A percentile compares a stretch with the other conserved stretches of the same genome.
These are phyloP conservation scores for Lasiodiplodia citricola DNA, from an alignment of 2,329 filamentous ascomycete genomes.

Conservation along the genomic window DNA sequence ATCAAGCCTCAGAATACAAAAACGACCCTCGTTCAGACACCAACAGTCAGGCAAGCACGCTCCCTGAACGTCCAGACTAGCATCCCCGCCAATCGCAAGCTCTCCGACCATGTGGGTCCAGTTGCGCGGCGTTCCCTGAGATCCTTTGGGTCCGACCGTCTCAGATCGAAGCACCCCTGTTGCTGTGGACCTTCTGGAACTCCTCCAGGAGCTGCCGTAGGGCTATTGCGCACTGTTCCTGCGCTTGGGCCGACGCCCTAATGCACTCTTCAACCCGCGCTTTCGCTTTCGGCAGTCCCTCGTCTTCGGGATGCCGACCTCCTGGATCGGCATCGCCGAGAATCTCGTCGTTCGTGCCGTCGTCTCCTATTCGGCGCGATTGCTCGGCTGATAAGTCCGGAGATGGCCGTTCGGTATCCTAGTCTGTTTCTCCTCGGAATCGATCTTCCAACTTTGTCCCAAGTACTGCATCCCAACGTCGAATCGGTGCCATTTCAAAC, in stretches of 20 bases:
- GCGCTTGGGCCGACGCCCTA: background rate
- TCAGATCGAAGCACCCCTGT: background rate
- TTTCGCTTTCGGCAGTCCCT: background rate
- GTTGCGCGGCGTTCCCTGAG: background rate
- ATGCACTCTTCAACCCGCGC: background rate
- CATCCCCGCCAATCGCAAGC: background rate
- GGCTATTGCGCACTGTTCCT: background rate
- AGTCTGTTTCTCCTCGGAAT: no score
- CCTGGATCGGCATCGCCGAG: background rate
- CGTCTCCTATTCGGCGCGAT: background rate
- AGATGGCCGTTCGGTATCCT: no score
- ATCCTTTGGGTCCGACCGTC: background rate
- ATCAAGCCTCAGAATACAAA: background rate
- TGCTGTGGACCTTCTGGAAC: background rate
- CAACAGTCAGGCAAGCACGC: background rate
- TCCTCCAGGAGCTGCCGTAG: background rate
- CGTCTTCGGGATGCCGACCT: background rate
- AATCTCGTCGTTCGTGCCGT: background rate
- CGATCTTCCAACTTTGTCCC: background rate
- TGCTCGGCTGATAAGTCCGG: no score
- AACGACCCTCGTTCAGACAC: no score
- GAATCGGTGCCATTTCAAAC: background rate
- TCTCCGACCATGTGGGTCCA: background rate
- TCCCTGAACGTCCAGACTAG: background rate
- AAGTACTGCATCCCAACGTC: background rate